Evolutionary conservation across 495 filamentous ascomycete species (phyloP).

Genomic region (Xylaria cubensis): DNA sequence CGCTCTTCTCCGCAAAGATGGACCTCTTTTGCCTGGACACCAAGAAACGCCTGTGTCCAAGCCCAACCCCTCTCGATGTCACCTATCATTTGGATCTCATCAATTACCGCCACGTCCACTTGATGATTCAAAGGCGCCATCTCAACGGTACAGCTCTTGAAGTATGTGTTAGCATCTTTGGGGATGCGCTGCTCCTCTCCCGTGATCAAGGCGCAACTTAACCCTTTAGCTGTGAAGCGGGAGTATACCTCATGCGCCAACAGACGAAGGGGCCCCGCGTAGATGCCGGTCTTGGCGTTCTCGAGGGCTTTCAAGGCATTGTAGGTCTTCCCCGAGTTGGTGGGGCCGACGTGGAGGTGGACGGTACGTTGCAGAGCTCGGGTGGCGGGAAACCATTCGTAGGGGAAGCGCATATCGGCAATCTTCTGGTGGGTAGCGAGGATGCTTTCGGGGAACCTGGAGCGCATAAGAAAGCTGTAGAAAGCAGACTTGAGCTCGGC

Average conservation of each 20-base stretch:
- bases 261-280: constrained; percentile 88
- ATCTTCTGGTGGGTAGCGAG: constrained; percentile 64
- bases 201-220: constrained; percentile 79
- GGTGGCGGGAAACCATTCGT: constrained; percentile 89
- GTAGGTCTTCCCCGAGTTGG: constrained; percentile 98
- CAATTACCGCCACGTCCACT: constrained; percentile 92
- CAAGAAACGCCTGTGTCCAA: constrained; percentile 93
- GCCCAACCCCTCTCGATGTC: constrained; percentile 86
- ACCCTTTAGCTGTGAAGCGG: constrained; percentile 77
- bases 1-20: constrained; percentile 94
- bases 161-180: constrained; percentile 52
- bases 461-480: constrained; percentile 55
- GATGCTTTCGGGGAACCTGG: constrained; percentile 42
- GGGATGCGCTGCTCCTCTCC: constrained; percentile 82
- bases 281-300: constrained; percentile 76
- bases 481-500: constrained; percentile 68
- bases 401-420: constrained; percentile 81
- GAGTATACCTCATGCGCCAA: constrained; percentile 93
- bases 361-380: constrained; percentile 79
- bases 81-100: constrained; percentile 98
- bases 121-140: constrained; percentile 78
- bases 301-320: constrained; percentile 89
- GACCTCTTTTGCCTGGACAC: constrained; percentile 82
- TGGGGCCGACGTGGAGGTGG: constrained; percentile 95
- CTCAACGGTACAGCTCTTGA: constrained; percentile 92